phyloP scores from a whole-genome alignment of 176 grass and related monocot genomes.

The Paspalum notatum region DNA sequence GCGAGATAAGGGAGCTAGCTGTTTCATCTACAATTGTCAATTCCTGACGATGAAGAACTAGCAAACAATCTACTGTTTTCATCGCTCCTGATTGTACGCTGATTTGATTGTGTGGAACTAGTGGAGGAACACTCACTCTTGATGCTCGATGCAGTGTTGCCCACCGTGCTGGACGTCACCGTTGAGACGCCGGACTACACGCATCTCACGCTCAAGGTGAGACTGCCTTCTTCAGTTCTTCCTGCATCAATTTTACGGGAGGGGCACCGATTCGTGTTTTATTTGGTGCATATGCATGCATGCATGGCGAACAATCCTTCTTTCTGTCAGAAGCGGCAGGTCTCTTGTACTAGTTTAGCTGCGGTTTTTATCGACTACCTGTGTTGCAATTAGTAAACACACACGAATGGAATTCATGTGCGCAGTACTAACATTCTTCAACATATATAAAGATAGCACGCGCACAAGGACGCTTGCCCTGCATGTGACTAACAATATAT shows the following conservation, averaged over 20 bases:
- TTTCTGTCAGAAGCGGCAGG: no score
- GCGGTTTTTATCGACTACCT: not conserved
- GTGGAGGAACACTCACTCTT: conserved; percentile 11
- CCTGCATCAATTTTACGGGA: not conserved
- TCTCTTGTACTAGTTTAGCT: not conserved
- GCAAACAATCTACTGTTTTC: no score
- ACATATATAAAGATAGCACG: not conserved
- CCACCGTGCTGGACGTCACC: conserved; percentile 74
- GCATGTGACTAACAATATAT: not conserved
- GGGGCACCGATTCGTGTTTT: no score
- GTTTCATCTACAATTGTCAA: no score
- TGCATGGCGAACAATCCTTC: no score
- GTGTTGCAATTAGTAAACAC: not conserved
- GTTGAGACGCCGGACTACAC: conserved; percentile 89
- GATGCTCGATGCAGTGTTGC: conserved; percentile 63
- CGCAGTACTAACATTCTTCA: not conserved
- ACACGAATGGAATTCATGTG: not conserved
- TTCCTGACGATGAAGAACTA: no score
- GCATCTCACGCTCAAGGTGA: conserved; percentile 89
- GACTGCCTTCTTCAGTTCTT: not conserved
- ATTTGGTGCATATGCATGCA: not conserved
- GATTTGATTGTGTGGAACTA: not conserved
- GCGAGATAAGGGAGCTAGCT: no score
- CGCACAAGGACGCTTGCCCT: not conserved
- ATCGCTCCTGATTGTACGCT: not conserved